Evolutionary conservation across 345 rosid genomes (phyloP).

Genomic region (Sisymbrium altissimum): DNA sequence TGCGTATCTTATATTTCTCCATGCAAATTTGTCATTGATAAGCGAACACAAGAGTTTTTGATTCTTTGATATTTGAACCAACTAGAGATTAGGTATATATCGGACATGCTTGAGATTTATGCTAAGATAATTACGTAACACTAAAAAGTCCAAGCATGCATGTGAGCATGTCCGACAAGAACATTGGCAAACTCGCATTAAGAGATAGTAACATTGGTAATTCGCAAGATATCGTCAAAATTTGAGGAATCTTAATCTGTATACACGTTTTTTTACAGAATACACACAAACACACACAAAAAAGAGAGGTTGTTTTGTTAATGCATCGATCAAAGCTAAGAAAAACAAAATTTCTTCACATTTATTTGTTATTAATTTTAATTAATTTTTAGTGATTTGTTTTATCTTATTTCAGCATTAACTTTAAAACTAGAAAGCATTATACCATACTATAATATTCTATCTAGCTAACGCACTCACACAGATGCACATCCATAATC

Average conservation of each 20-base stretch:
- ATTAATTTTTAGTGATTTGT: not conserved
- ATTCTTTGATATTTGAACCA: constrained; percentile 19
- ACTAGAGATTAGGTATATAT: not conserved
- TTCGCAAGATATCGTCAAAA: no score
- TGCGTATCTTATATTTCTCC: no score
- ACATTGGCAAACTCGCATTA: not conserved
- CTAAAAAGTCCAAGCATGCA: not conserved
- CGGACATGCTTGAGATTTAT: not conserved
- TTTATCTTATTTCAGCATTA: not conserved
- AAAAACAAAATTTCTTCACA: not conserved
- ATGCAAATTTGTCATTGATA: constrained; percentile 5
- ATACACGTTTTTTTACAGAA: not conserved
- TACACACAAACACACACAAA: no score
- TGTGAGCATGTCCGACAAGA: not conserved
- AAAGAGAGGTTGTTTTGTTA: not conserved
- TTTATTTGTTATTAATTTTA: not conserved
- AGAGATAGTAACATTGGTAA: no score
- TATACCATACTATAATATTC: no score
- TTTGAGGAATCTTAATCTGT: no score
- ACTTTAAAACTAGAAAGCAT: no score
- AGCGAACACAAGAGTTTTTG: constrained; percentile 15
- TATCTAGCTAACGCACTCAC: no score
- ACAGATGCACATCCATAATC: no score
- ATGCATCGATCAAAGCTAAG: not conserved
- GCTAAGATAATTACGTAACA: not conserved